phyloP scores from a whole-genome alignment of 2,329 filamentous ascomycete genomes.

The Coniochaeta hoffmannii region DNA sequence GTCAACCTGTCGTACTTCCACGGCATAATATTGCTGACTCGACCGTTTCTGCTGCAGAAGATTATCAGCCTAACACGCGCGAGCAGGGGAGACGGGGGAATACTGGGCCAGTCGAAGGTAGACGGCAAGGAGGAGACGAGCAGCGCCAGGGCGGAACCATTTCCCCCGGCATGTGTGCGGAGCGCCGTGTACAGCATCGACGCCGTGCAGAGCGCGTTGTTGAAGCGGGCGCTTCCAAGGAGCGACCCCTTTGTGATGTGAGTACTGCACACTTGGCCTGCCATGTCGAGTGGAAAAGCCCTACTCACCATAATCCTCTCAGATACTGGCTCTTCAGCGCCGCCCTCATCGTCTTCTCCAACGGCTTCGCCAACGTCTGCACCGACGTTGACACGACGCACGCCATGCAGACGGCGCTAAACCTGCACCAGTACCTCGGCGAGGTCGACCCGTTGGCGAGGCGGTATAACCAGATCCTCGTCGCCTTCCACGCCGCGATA shows the following conservation, averaged over 20 bases:
- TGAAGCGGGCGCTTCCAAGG: background rate
- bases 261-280: background rate
- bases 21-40: constrained; percentile 28
- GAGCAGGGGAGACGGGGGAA: background rate
- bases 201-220: background rate
- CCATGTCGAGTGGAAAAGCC: too few relatives aligned
- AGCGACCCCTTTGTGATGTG: background rate
- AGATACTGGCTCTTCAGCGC: background rate
- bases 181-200: background rate
- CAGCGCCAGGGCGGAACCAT: background rate
- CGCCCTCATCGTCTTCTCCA: background rate
- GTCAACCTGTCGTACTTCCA: constrained; percentile 30
- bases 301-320: too few relatives aligned
- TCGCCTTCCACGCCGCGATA: background rate
- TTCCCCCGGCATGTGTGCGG: background rate
- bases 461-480: background rate
- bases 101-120: background rate
- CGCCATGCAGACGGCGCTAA: background rate
- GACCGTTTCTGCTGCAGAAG: constrained; percentile 26
- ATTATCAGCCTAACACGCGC: background rate
- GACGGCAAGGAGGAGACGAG: background rate
- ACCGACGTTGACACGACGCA: background rate
- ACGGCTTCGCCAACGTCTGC: background rate
- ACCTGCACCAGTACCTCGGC: background rate
- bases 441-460: background rate